Base-by-base conservation (phyloP, 352 stramenopile species). In the Phytophthora ramorum region DNA sequence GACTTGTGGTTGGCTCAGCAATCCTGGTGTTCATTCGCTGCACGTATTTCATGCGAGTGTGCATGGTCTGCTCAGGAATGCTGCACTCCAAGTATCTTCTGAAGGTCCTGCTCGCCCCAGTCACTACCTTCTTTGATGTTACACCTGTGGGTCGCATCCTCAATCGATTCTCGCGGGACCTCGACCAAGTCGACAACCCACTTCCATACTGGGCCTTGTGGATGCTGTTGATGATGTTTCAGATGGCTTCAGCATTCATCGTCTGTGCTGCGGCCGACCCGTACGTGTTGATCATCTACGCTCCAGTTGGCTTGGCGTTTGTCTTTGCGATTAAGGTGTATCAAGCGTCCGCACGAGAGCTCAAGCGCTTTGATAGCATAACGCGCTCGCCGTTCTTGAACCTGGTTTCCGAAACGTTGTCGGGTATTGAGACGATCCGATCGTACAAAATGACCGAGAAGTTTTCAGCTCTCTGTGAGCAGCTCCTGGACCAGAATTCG, bases 341-440 rank as follows among this genome's bases (percentile, higher is more conserved):
- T 68, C 85, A 97, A 45, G 66, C 73, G 20, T 90, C 78, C 12
- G 79, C 87, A 50, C 70, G 81, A 19, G 95, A 98, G 65, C 63
- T 99, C 4, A 98, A 99, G 73, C 88, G 97, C 16, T 79, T 99
- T 19, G 97, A 99, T 61, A 91, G 90, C n/a, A 77, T 98, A n/a
- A 76, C 76, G 2, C 76, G 78, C 5, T 83, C 89, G 22, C 97
- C 97, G 4, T 91, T 99, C 32, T 98, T 98, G 72, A 89, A 89
- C 8, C 73, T 98, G 41, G 87, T 99, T 32, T 85, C 81, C 4
- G 96, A 99, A 76, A 98, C 86, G 4, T 71, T 99, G 7, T 89
- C 87, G 47, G 97, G 97, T 9, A 85, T 99, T 12, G 64, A 89
- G 6, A 98, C 91, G 0, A 97, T 99, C 12, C 89, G 96, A 34